A percentile compares a stretch with the other conserved stretches of the same genome.
These are phyloP conservation scores for Sporothrix schenckii DNA, from an alignment of 2,329 filamentous ascomycete genomes.

Conservation along the genomic window DNA sequence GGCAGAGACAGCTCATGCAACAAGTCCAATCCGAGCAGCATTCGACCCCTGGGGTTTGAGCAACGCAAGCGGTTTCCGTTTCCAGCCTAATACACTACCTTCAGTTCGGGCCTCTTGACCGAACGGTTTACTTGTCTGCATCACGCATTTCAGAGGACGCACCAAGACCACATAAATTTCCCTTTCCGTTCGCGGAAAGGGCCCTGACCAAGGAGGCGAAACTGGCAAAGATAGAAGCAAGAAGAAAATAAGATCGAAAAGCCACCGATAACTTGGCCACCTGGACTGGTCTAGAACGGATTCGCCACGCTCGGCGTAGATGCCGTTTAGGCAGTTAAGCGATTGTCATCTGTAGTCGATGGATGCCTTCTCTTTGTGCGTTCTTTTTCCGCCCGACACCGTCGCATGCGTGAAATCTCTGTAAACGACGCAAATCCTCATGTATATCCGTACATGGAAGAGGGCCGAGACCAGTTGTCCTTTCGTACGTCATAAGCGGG, in stretches of 20 bases:
- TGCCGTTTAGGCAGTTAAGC: slow-evolving; percentile 21
- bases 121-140: not conserved
- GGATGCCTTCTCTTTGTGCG: slow-evolving; percentile 1
- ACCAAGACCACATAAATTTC: not conserved
- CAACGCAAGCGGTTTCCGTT: not conserved
- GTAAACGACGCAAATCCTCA: not conserved
- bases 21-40: no score
- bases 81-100: not conserved
- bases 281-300: not conserved
- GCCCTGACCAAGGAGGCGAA: not conserved
- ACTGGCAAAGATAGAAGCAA: not conserved
- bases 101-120: not conserved
- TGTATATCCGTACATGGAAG: not conserved
- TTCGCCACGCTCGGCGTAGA: not conserved
- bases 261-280: not conserved
- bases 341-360: not conserved
- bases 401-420: not conserved
- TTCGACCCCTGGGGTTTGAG: no score
- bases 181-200: slow-evolving; percentile 9
- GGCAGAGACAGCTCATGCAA: no score
- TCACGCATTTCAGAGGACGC: not conserved
- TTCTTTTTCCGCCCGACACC: not conserved
- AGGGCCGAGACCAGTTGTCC: no score
- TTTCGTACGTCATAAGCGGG: no score
- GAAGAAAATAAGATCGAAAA: not conserved